phyloP scores from a whole-genome alignment of 176 grass and related monocot species.

The Lolium perenne region DNA sequence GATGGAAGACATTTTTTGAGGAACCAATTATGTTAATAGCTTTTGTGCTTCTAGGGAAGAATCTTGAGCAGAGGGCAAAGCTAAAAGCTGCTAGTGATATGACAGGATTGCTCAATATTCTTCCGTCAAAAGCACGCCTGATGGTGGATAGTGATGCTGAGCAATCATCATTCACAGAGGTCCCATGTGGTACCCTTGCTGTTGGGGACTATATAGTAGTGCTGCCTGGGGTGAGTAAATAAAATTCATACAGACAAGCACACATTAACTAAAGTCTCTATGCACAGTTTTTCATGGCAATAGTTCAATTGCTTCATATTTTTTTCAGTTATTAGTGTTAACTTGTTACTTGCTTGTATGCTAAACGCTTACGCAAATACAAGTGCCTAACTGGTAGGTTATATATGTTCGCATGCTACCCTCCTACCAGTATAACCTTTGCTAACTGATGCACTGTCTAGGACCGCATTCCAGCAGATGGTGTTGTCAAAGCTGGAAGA shows the following conservation, averaged over 20 bases:
- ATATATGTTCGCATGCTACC: conserved; percentile 14
- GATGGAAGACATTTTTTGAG: conserved; percentile 99
- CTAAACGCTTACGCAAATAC: conserved; percentile 17
- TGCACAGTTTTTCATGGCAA: conserved; percentile 4
- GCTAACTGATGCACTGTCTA: conserved; percentile 50
- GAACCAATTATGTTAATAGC: conserved; percentile 98
- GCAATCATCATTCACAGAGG: conserved; percentile 82
- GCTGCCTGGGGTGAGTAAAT: conserved; percentile 82
- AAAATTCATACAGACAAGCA: background rate
- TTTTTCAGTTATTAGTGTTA: conserved; percentile 18
- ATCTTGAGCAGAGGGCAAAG: conserved; percentile 94
- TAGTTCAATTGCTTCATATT: conserved; percentile 25
- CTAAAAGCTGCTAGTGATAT: conserved; percentile 98
- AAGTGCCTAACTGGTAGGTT: conserved; percentile 16
- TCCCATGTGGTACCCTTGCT: conserved; percentile 83
- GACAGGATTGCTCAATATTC: conserved; percentile 92
- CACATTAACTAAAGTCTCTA: conserved; percentile 11
- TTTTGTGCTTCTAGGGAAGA: conserved; percentile 96
- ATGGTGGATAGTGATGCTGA: conserved; percentile 66
- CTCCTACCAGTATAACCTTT: conserved; percentile 38
- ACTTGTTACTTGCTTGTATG: conserved; percentile 23
- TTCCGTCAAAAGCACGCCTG: conserved; percentile 89
- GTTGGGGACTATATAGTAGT: conserved; percentile 80
- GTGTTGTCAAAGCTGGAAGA: conserved; percentile 89
- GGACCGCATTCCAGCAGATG: conserved; percentile 93